Percentiles rank a stretch among this genome's conserved stretches.
Evolutionary conservation across 768 basidiomycete genomes (phyloP).

Genomic region (Pleurotus djamor): DNA sequence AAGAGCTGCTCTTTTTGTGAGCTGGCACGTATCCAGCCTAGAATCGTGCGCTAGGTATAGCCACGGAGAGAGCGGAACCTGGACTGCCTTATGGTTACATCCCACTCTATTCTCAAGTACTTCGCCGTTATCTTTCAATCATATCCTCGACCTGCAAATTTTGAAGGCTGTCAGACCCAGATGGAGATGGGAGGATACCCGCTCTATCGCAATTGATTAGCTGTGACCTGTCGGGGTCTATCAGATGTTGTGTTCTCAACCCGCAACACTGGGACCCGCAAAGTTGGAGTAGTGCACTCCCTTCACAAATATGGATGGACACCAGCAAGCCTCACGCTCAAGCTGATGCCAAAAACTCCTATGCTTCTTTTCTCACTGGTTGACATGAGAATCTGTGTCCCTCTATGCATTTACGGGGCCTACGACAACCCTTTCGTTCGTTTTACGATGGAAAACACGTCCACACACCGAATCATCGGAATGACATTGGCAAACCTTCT

Average conservation of each 20-base stretch:
- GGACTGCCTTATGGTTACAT: too few relatives aligned
- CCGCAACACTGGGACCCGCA: conserved; percentile 2
- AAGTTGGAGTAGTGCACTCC: background rate
- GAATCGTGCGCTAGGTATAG: too few relatives aligned
- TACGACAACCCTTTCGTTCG: too few relatives aligned
- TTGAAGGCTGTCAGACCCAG: background rate
- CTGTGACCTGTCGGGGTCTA: background rate
- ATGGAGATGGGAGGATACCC: background rate
- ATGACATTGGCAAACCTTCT: background rate
- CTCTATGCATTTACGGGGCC: background rate
- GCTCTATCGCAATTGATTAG: background rate
- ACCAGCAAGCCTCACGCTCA: background rate
- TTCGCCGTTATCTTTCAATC: background rate
- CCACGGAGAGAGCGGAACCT: too few relatives aligned
- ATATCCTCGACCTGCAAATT: background rate
- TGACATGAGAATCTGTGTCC: background rate
- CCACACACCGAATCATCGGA: conserved; percentile 7
- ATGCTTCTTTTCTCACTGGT: background rate
- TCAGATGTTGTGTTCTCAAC: background rate
- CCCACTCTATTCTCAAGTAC: background rate
- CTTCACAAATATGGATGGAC: background rate
- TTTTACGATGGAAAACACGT: conserved; percentile 1
- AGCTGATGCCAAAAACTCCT: background rate
- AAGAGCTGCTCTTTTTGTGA: too few relatives aligned
- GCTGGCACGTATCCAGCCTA: too few relatives aligned